Conservation (phyloP, 805 yeast genomes). For the Monosporozyma aquatica region DNA sequence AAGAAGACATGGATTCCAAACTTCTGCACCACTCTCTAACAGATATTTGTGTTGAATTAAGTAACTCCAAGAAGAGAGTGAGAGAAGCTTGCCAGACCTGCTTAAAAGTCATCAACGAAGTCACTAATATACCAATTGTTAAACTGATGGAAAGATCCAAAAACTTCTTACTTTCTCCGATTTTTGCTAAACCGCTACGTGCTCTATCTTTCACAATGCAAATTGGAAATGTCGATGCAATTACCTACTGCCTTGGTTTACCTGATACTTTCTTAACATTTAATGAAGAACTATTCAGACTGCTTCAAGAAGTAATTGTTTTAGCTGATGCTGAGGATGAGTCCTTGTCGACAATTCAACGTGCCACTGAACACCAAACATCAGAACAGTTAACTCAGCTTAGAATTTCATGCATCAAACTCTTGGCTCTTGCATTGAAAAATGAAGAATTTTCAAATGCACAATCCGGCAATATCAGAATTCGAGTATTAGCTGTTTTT, state of each 20-base stretch:
- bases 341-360: constrained; percentile 78
- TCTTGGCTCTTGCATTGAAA: constrained; percentile 73
- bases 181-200: constrained; percentile 91
- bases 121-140: constrained; percentile 60
- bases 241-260: constrained; percentile 78
- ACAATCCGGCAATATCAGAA: constrained; percentile 68
- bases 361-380: constrained; percentile 78
- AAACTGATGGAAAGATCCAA: constrained; percentile 77
- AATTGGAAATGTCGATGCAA: constrained; percentile 95
- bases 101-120: constrained; percentile 55
- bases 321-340: constrained; percentile 97
- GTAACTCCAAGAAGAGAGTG: constrained; percentile 77
- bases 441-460: constrained; percentile 75
- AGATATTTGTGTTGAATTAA: constrained; percentile 85
- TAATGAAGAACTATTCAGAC: constrained; percentile 78
- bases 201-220: constrained; percentile 99
- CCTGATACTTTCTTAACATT: constrained; percentile 76
- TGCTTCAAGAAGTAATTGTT: constrained; percentile 83
- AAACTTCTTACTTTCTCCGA: constrained; percentile 76
- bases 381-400: constrained; percentile 80
- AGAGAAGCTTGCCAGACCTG: constrained; percentile 74
- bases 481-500: constrained; percentile 83
- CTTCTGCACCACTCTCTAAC: constrained; percentile 76
- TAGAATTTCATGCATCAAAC: constrained; percentile 79
- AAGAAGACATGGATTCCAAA: constrained; percentile 51